Conservation (phyloP, 1,284 basidiomycete genomes). For the Ustilago hordei region DNA sequence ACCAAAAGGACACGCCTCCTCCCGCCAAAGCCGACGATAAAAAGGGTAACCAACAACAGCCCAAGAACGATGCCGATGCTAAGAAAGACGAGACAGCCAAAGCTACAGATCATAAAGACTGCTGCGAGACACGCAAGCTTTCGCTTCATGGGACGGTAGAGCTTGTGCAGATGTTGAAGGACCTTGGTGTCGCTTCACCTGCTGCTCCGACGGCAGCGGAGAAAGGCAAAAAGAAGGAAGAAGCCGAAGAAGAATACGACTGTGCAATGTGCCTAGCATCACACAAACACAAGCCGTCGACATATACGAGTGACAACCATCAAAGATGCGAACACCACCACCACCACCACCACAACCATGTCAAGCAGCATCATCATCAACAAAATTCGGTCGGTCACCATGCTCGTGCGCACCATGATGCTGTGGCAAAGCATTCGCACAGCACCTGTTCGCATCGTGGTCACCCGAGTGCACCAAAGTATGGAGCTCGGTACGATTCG, state of each 20-base stretch:
- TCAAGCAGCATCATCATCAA: slow-evolving; percentile 13
- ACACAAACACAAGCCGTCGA: neutral
- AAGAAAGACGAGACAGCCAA: neutral
- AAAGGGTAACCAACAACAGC: slow-evolving; percentile 9
- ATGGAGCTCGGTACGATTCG: slow-evolving; percentile 4
- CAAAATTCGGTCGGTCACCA: slow-evolving; percentile 13
- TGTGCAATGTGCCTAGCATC: slow-evolving; percentile 5
- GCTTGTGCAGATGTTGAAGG: slow-evolving; percentile 23
- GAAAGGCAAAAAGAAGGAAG: slow-evolving; percentile 8
- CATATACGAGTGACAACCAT: neutral
- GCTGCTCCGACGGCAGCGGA: neutral
- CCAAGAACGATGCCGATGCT: slow-evolving; percentile 10
- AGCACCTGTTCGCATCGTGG: slow-evolving; percentile 1
- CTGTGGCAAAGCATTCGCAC: neutral
- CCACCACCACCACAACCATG: neutral
- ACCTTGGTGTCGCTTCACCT: slow-evolving; percentile 11
- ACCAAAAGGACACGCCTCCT: slow-evolving; percentile 15
- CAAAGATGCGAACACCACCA: slow-evolving; percentile 6
- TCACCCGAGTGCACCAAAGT: neutral
- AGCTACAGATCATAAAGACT: neutral
- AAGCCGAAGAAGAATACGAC: neutral
- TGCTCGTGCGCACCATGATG: neutral
- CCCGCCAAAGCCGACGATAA: slow-evolving; percentile 10
- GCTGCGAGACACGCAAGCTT: slow-evolving; percentile 15
- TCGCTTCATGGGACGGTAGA: slow-evolving; percentile 28